Evolutionary conservation across 768 basidiomycete species (phyloP).

Genomic region (Roridomyces roridus): DNA sequence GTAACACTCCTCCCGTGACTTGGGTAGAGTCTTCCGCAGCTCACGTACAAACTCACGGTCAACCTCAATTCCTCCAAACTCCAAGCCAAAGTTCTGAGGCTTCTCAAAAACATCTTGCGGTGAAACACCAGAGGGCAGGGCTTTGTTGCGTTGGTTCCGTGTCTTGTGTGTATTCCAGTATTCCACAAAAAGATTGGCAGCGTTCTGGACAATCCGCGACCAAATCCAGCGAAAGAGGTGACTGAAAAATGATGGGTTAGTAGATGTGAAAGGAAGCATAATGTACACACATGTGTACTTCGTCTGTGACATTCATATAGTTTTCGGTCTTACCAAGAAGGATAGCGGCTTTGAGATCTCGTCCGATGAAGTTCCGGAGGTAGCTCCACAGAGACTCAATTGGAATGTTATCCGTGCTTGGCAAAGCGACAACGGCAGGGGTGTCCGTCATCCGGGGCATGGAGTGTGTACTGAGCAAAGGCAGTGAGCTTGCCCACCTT

Average conservation of each 20-base stretch:
- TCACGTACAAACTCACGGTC: background rate
- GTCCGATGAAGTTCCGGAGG: slow-evolving; percentile 21
- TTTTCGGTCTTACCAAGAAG: slow-evolving; percentile 8
- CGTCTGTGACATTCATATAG: background rate
- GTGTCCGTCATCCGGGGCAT: background rate
- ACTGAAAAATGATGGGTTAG: background rate
- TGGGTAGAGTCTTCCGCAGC: slow-evolving; percentile 7
- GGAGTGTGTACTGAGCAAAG: too few relatives aligned
- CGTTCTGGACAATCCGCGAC: slow-evolving; percentile 28
- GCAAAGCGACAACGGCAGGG: slow-evolving; percentile 24
- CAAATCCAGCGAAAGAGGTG: slow-evolving; percentile 33
- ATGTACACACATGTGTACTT: slow-evolving; percentile 6
- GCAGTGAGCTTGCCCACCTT: too few relatives aligned
- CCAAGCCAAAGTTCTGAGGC: slow-evolving; percentile 15
- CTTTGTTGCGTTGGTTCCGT: slow-evolving; percentile 9
- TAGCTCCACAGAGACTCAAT: slow-evolving; percentile 33
- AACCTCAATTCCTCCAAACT: background rate
- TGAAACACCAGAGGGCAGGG: slow-evolving; percentile 17
- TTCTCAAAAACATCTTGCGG: slow-evolving; percentile 11
- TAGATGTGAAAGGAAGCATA: background rate
- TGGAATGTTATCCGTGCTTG: slow-evolving; percentile 30
- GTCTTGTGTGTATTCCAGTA: slow-evolving; percentile 31
- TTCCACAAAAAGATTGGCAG: slow-evolving; percentile 26
- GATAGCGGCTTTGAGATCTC: slow-evolving; percentile 18
- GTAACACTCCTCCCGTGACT: slow-evolving; percentile 19